Evolutionary conservation across 805 yeast species (phyloP), one percentile per base, ranked within the genome.

Genomic region (Ogataea neopini): DNA sequence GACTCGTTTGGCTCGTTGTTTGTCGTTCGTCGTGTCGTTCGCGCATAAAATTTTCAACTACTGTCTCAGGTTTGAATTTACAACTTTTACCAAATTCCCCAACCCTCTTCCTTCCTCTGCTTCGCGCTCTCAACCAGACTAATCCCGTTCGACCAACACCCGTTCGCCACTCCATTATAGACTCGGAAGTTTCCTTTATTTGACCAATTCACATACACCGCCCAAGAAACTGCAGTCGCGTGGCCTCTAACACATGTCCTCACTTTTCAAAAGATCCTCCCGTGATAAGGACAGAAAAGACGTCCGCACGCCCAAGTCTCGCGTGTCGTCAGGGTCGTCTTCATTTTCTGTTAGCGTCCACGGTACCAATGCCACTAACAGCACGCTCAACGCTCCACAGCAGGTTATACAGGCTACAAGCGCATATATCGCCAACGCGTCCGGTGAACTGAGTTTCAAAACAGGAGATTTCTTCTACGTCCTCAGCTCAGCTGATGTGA

Each of bases 391-490:
- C 50, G 79, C 88, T 3, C 96, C 96, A 4, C 84, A 81, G 51
- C 85, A 85, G 61, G 96, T 88, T 38, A 88, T 94, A 49, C 83
- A 82, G 52, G 97, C 98, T 0, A 69, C 84, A 14, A 82, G 80
- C 58, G 85, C 84, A 60, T 91, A 91, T 67, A 71, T 71, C 36
- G 86, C 96, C 1, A 91, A 84, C 57, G 84, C 86, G 11, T 82
- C 88, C 1, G 89, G 88, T 18, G 97, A 92, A 63, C 74, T 92
- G 29, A 75, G 81, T 25, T 92, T 94, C 64, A 61, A 68, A 36
- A 80, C 82, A 56, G 97, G 97, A 32, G 97, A 92, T 61, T 91
- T 90, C 62, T 88, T 91, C 69, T 89, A 88, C 61, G 95, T 94
- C 2, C 73, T 76, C 33, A 80, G 81, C 18, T 77, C 80, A 46